phyloP scores from a whole-genome alignment of 768 basidiomycete species.

The Neoboletus subvelutipes region DNA sequence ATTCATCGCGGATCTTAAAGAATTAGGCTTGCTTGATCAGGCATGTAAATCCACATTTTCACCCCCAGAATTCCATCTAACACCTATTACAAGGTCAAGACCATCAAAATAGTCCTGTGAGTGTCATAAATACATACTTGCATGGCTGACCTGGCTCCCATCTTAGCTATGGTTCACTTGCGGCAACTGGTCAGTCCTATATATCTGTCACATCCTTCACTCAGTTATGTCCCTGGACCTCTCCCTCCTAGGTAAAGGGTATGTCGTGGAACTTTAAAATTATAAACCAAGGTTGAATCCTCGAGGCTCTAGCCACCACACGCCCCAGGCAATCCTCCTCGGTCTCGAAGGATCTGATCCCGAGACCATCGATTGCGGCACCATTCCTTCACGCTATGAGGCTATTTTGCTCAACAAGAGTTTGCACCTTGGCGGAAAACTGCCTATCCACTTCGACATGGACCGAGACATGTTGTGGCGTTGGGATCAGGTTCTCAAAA shows the following conservation, averaged over 20 bases:
- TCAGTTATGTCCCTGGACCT: constrained; percentile 6
- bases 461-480: constrained; percentile 92
- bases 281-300: constrained; percentile 3
- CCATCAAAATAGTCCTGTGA: constrained; percentile 83
- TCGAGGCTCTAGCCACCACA: constrained; percentile 68
- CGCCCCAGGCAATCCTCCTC: constrained; percentile 81
- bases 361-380: constrained; percentile 88
- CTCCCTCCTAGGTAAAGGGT: constrained; percentile 68
- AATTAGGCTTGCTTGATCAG: constrained; percentile 68
- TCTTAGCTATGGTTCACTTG: constrained; percentile 82
- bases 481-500: constrained; percentile 85
- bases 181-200: constrained; percentile 71
- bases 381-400: constrained; percentile 73
- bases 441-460: constrained; percentile 82
- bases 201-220: background rate
- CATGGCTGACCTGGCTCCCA: background rate
- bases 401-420: constrained; percentile 63
- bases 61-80: background rate
- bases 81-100: constrained; percentile 53
- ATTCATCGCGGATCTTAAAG: constrained; percentile 73
- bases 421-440: constrained; percentile 69
- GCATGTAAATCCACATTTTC: constrained; percentile 33
- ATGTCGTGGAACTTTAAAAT: constrained; percentile 20
- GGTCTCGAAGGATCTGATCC: constrained; percentile 89
- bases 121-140: constrained; percentile 19